These are phyloP conservation scores for Alectoria sarmentosa DNA, from an alignment of 495 filamentous ascomycete species.

Conservation along the genomic window DNA sequence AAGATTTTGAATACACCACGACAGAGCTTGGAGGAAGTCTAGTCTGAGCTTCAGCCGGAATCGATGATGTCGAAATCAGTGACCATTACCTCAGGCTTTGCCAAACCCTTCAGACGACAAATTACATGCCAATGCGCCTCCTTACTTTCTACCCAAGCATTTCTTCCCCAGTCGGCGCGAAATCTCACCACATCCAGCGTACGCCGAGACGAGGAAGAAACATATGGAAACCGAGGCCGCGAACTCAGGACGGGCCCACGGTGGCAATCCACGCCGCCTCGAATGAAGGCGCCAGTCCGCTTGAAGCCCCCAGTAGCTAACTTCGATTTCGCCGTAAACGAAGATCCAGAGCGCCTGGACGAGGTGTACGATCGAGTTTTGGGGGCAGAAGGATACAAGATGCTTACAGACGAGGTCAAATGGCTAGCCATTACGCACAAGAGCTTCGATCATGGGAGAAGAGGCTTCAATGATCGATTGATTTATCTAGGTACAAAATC, in stretches of 20 bases:
- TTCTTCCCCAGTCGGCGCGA: not conserved
- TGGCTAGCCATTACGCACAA: constrained; percentile 98
- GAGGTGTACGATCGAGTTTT: constrained; percentile 64
- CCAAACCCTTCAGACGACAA: constrained; percentile 1
- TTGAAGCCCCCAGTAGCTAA: constrained; percentile 36
- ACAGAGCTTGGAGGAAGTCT: not conserved
- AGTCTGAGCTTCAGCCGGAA: not conserved
- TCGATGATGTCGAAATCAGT: not conserved
- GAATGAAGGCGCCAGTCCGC: constrained; percentile 69
- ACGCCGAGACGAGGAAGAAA: constrained; percentile 4
- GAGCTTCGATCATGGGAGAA: constrained; percentile 91
- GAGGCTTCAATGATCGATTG: constrained; percentile 90
- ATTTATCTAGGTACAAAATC: constrained; percentile 66
- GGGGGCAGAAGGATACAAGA: constrained; percentile 57
- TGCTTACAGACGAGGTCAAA: constrained; percentile 85
- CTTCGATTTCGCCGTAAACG: constrained; percentile 60
- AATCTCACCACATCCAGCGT: constrained; percentile 13
- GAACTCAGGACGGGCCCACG: constrained; percentile 49
- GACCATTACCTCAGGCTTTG: not conserved
- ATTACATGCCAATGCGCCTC: constrained; percentile 13
- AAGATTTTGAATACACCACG: not conserved
- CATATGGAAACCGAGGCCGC: constrained; percentile 30
- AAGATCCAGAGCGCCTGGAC: constrained; percentile 64
- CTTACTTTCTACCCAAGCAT: not conserved
- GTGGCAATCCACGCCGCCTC: constrained; percentile 75